These are phyloP conservation scores for Apiotrichum porosum DNA, from an alignment of 1,284 basidiomycete species.

Conservation along the genomic window DNA sequence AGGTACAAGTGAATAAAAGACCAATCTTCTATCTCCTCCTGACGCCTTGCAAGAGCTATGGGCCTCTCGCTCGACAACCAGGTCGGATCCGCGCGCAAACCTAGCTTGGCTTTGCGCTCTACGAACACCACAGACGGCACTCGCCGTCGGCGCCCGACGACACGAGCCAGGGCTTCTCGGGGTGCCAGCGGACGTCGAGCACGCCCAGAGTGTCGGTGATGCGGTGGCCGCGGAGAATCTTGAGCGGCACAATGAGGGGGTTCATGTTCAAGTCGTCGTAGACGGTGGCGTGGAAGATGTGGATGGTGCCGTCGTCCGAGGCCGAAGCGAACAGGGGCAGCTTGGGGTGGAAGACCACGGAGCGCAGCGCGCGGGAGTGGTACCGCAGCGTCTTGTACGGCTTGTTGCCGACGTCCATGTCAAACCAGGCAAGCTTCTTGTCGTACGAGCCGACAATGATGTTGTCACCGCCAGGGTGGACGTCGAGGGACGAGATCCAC, in stretches of 20 bases:
- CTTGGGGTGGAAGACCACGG: constrained; percentile 84
- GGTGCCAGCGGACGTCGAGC: constrained; percentile 83
- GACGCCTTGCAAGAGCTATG: too few species aligned
- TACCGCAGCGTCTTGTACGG: constrained; percentile 97
- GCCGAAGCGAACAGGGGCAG: constrained; percentile 94
- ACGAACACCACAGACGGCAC: constrained; percentile 70
- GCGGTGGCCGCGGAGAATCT: constrained; percentile 86
- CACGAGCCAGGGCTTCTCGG: constrained; percentile 85
- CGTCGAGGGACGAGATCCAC: constrained; percentile 96
- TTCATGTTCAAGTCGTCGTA: constrained; percentile 93
- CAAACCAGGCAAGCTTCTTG: constrained; percentile 97
- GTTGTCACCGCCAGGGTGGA: constrained; percentile 94
- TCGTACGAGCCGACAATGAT: constrained; percentile 96
- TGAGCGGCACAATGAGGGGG: constrained; percentile 92
- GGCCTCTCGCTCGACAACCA: too few species aligned
- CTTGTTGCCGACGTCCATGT: constrained; percentile 89
- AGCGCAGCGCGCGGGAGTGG: constrained; percentile 86
- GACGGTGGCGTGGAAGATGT: constrained; percentile 93
- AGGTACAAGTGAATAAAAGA: neutral
- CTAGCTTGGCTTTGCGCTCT: neutral
- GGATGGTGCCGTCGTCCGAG: constrained; percentile 93
- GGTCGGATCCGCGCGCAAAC: too few species aligned
- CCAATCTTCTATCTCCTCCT: neutral
- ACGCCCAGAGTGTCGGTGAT: constrained; percentile 84
- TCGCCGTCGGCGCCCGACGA: constrained; percentile 90